phyloP scores from a whole-genome alignment of 345 rosid species.

The Luvunga scandens region DNA sequence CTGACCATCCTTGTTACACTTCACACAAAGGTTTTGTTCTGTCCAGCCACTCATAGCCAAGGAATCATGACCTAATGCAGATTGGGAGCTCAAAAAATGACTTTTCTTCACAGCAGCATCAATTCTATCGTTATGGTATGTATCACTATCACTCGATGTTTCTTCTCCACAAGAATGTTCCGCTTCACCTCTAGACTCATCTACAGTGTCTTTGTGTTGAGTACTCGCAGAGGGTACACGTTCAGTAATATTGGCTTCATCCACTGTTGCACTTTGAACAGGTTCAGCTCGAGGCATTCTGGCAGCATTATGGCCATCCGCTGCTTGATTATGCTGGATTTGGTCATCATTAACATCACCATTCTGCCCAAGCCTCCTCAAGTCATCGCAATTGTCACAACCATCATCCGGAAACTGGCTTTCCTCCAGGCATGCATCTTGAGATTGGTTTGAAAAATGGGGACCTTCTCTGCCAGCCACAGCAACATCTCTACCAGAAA shows the following conservation, averaged over 20 bases:
- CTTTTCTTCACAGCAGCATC: conserved; percentile 33
- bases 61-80: conserved; percentile 18
- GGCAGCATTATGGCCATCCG: conserved; percentile 9
- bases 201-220: not conserved
- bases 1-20: conserved; percentile 48
- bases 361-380: conserved; percentile 7
- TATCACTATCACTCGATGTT: conserved; percentile 23
- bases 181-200: conserved; percentile 9
- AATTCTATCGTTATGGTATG: conserved; percentile 20
- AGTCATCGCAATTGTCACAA: conserved; percentile 13
- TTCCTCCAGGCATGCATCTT: conserved; percentile 16
- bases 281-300: conserved; percentile 8
- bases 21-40: conserved; percentile 43
- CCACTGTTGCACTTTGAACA: not conserved
- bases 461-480: conserved; percentile 11
- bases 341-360: conserved; percentile 15
- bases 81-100: conserved; percentile 36
- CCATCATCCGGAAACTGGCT: conserved; percentile 18
- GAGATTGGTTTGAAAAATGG: conserved; percentile 17
- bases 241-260: conserved; percentile 17
- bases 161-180: conserved; percentile 27
- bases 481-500: conserved; percentile 1
- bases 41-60: conserved; percentile 23
- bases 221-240: conserved; percentile 5
- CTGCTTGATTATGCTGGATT: conserved; percentile 14